Evolutionary conservation across 2,329 filamentous ascomycete genomes (phyloP).

Genomic region (Fusarium xyrophilum): DNA sequence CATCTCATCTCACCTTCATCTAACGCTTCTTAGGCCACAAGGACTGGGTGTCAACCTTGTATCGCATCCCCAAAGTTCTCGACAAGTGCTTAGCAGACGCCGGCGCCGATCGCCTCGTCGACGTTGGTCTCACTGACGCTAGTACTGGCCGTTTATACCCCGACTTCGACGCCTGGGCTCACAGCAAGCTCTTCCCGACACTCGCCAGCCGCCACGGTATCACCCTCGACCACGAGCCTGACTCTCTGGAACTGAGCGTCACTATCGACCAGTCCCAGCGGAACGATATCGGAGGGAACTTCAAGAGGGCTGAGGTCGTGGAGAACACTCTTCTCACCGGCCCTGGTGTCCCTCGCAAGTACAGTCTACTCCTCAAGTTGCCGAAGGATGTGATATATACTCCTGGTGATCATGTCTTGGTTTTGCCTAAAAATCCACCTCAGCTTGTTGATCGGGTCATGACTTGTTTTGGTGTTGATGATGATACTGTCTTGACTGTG

Average conservation of each 20-base stretch:
- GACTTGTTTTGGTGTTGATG: slow-evolving; percentile 69
- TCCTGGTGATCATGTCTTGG: slow-evolving; percentile 76
- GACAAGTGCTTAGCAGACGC: slow-evolving; percentile 57
- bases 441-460: slow-evolving; percentile 68
- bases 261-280: not conserved
- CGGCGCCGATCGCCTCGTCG: slow-evolving; percentile 45
- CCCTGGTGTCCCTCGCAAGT: slow-evolving; percentile 53
- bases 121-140: slow-evolving; percentile 65
- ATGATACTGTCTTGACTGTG: slow-evolving; percentile 72
- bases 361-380: slow-evolving; percentile 70
- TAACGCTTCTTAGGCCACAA: not conserved
- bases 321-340: slow-evolving; percentile 10
- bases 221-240: not conserved
- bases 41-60: slow-evolving; percentile 69
- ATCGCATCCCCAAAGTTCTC: slow-evolving; percentile 69
- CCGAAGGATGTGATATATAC: slow-evolving; percentile 70
- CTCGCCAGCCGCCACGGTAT: slow-evolving; percentile 53
- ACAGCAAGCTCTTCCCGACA: slow-evolving; percentile 58
- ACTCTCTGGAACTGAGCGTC: not conserved
- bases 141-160: slow-evolving; percentile 69
- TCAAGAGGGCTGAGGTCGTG: slow-evolving; percentile 17
- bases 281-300: slow-evolving; percentile 3
- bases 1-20: not conserved
- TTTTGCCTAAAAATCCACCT: slow-evolving; percentile 73
- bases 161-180: slow-evolving; percentile 72